Evolutionary conservation across 2,329 filamentous ascomycete species (phyloP), one percentile per base, ranked within the genome.

Genomic region (Phoma sp.): DNA sequence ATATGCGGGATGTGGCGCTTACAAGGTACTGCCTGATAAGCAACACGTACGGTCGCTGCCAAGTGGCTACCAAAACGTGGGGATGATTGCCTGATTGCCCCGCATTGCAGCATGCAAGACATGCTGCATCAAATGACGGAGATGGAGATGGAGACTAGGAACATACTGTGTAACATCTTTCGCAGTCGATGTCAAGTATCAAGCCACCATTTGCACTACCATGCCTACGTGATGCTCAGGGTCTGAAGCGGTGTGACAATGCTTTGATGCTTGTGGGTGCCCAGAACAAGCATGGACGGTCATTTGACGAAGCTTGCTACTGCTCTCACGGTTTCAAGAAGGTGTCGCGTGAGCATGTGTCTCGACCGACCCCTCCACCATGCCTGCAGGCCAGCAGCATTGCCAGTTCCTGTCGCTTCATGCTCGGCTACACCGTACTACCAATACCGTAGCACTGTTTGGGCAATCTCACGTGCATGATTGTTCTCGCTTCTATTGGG

Each of bases 321-420:
- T 38, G 19, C 39, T 37, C 32, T 33, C 33, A 10, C 7, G 22
- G 27, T 44, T 39, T 33, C 39, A 39, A 25, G 36, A 55, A 31
- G 41, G 27, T 43, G 65, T 70, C 64, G 66, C 65, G 68, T 71
- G 68, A 64, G 50, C 60, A 64, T 43, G 47, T 67, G 47, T 58
- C 54, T 43, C 19, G 58, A 32, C 48, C 50, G 50, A 52, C 47
- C 38, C 7, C 27, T 35, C 31, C 13, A 37, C 17, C 31, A 41
- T 31, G 27, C 12, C 10, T 45, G 45, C 45, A 45, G 13, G 33
- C 15, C 35, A 21, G 33, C 13, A 22, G 33, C 13, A 22, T 31
- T 17, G 25, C 36, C n/a, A 37, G 32, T 39, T 22, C 25, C 25
- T 38, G 24, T 29, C 37, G 36, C 17, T 27, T 27, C n/a, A 27